Conservation (phyloP, 257 asterid genomes). For the Salvia hispanica region DNA sequence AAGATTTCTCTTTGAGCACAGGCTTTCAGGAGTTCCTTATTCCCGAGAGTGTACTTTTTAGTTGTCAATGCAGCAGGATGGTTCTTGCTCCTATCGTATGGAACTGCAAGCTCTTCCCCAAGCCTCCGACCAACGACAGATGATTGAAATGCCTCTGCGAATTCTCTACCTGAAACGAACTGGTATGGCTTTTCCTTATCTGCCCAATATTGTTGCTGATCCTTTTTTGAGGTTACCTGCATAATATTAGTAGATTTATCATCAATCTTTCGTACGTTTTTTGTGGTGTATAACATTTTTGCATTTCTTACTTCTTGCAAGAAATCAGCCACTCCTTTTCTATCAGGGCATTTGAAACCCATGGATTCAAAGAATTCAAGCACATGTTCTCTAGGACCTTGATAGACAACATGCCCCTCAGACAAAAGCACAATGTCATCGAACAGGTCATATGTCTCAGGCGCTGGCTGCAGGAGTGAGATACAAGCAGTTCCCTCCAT, state of each 20-base stretch:
- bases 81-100: conserved; percentile 62
- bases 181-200: conserved; percentile 40
- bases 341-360: conserved; percentile 53
- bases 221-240: conserved; percentile 59
- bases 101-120: conserved; percentile 52
- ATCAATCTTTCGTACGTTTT: neutral
- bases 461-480: conserved; percentile 54
- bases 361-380: conserved; percentile 44
- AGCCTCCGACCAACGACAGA: conserved; percentile 41
- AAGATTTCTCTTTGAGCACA: conserved; percentile 56
- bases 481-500: conserved; percentile 48
- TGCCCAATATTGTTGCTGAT: conserved; percentile 58
- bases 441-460: conserved; percentile 50
- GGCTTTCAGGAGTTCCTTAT: conserved; percentile 60
- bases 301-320: conserved; percentile 46
- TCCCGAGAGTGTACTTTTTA: conserved; percentile 52
- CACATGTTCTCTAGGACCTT: conserved; percentile 44
- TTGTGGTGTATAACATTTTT: neutral
- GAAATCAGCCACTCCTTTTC: conserved; percentile 55
- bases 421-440: conserved; percentile 49
- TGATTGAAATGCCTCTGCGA: conserved; percentile 41
- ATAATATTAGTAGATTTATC: neutral
- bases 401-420: conserved; percentile 45
- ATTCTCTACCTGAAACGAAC: conserved; percentile 41
- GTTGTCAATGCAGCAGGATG: conserved; percentile 80